Percentiles rank a stretch among this genome's conserved stretches.
Conservation (phyloP, 805 yeast genomes). For the Candida suzukii region DNA sequence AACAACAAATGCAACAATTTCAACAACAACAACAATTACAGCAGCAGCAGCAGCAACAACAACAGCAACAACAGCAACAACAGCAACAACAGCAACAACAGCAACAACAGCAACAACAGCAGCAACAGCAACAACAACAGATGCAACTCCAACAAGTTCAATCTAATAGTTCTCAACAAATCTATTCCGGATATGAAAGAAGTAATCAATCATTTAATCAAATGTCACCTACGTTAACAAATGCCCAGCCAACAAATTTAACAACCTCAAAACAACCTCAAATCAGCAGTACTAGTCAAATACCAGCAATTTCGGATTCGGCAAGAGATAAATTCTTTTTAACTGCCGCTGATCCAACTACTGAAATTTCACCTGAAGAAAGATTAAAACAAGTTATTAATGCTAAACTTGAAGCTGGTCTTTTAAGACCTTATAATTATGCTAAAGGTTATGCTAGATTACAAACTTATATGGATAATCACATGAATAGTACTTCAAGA, state of each 20-base stretch:
- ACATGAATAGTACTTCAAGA: slow-evolving; percentile 78
- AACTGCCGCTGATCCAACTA: slow-evolving; percentile 96
- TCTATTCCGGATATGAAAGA: too few relatives aligned
- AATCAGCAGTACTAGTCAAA: slow-evolving; percentile 1
- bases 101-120: not conserved
- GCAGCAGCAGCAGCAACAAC: not conserved
- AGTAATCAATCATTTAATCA: too few relatives aligned
- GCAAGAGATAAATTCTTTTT: slow-evolving; percentile 90
- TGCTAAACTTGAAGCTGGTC: slow-evolving; percentile 91
- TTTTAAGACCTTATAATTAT: slow-evolving; percentile 86
- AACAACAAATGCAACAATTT: not conserved
- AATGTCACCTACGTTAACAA: too few relatives aligned
- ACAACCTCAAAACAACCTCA: not conserved
- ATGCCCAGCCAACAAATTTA: too few relatives aligned
- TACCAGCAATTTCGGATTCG: slow-evolving; percentile 49
- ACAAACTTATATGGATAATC: slow-evolving; percentile 86
- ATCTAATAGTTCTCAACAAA: too few relatives aligned
- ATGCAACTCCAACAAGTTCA: too few relatives aligned
- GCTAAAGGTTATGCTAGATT: slow-evolving; percentile 89
- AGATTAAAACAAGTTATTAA: slow-evolving; percentile 87
- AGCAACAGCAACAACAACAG: too few relatives aligned
- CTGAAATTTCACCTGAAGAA: slow-evolving; percentile 90
- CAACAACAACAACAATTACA: slow-evolving; percentile 2
- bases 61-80: not conserved
- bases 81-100: not conserved